Percentiles rank a stretch among this genome's conserved stretches.
These are phyloP conservation scores for Cynanchum wilfordii DNA, from an alignment of 257 asterid genomes.

Conservation along the genomic window DNA sequence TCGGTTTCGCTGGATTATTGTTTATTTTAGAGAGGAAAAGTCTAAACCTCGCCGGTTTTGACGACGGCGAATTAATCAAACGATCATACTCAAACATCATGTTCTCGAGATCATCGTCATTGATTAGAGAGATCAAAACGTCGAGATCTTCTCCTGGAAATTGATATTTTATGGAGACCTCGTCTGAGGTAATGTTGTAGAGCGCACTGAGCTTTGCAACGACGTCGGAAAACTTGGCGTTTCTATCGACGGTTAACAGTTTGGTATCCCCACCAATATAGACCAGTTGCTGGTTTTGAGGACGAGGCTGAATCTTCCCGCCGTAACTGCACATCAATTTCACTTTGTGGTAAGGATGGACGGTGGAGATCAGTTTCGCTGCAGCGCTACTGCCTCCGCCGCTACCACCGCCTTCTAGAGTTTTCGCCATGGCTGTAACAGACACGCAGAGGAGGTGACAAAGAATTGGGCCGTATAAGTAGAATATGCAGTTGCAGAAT, in stretches of 20 bases:
- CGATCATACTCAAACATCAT: conserved; percentile 83
- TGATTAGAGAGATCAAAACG: conserved; percentile 53
- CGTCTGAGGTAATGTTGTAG: conserved; percentile 14
- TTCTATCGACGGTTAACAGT: conserved; percentile 63
- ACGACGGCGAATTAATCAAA: conserved; percentile 30
- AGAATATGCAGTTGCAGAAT: background rate
- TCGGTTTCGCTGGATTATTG: conserved; percentile 23
- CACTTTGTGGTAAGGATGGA: conserved; percentile 23
- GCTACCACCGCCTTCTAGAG: conserved; percentile 3
- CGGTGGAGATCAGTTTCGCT: background rate
- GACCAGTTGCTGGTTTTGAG: conserved; percentile 46
- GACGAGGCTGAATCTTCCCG: conserved; percentile 58
- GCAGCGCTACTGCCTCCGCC: background rate
- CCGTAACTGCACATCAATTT: conserved; percentile 75
- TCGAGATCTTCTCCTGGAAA: conserved; percentile 71
- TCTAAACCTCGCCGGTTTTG: conserved; percentile 49
- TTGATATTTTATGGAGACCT: conserved; percentile 54
- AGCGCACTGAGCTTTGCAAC: conserved; percentile 37
- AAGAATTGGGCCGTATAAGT: background rate
- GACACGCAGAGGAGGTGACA: background rate
- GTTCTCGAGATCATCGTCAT: conserved; percentile 80
- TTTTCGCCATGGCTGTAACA: background rate
- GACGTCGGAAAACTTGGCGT: conserved; percentile 42
- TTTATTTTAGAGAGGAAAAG: conserved; percentile 41
- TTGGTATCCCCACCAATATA: conserved; percentile 82